These are phyloP conservation scores for Canavalia ensiformis DNA, from an alignment of 306 rosid genomes.

Conservation along the genomic window DNA sequence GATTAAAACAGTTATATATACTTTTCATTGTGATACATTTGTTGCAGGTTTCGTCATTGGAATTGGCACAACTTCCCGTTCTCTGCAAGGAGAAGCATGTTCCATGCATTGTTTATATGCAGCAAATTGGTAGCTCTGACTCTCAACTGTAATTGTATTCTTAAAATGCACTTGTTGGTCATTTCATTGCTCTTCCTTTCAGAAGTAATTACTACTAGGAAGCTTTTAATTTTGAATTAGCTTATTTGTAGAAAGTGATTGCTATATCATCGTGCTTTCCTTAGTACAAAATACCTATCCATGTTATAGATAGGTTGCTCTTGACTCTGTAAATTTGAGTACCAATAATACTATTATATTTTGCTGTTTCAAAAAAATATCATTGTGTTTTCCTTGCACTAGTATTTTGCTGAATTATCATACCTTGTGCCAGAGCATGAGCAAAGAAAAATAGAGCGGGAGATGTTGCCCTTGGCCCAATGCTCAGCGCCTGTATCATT, in stretches of 20 bases:
- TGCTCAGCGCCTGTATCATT: neutral
- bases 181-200: constrained; percentile 34
- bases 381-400: neutral
- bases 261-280: constrained; percentile 1
- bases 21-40: constrained; percentile 42
- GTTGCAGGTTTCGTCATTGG: constrained; percentile 80
- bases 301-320: too few relatives aligned
- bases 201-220: constrained; percentile 5
- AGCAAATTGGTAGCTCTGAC: constrained; percentile 81
- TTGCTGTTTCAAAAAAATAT: too few relatives aligned
- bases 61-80: constrained; percentile 73
- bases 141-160: constrained; percentile 29
- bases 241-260: constrained; percentile 5
- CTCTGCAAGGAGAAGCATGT: constrained; percentile 63
- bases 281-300: too few relatives aligned
- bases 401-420: constrained; percentile 18
- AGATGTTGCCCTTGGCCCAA: constrained; percentile 15
- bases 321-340: too few relatives aligned
- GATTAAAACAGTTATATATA: constrained; percentile 1
- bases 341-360: too few relatives aligned
- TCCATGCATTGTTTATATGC: constrained; percentile 86
- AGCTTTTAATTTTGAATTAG: constrained; percentile 13
- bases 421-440: constrained; percentile 18
- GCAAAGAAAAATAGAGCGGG: constrained; percentile 7
- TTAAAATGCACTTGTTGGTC: constrained; percentile 26